Base-by-base conservation (phyloP, 768 basidiomycete genomes). In the Auriscalpium orientale region DNA sequence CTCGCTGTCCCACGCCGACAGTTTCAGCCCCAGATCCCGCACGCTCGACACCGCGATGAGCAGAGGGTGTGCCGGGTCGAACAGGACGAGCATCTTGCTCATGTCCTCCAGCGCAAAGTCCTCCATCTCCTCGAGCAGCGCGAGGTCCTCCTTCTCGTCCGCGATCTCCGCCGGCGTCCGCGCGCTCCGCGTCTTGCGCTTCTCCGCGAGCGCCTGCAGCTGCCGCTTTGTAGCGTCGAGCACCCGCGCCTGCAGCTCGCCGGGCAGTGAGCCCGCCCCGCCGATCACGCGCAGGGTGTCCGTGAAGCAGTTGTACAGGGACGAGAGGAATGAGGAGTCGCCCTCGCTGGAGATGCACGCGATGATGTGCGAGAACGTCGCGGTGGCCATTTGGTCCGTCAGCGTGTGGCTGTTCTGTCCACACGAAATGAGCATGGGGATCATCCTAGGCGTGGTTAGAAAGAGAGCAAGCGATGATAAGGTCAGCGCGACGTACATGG, bases 81-180 rank as follows among this genome's bases (percentile, higher is more conserved):
- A 71, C 57, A 72, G 59, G 45, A 62, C 58, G 53, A 89, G 64
- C 70, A 86, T 74, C 75, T 81, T 85, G 46, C 71, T 77, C 83
- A 91, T 89, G 66, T 90, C 89, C 66, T 90, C 88, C 60, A 90
- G 66, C 61, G 83, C 85, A 64, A 86, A 89, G 55, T 88, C 88
- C 67, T 90, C 89, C 71, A 90, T 84, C 74, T 92, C 89, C 68
- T 91, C 87, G 40, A 88, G 65, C 53, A 90, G 66, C 66, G 79
- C 79, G 61, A 88, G 69, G 59, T 91, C 88, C 58, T 90, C 87
- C 56, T 73, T 72, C 51, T 89, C 86, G 53, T 82, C 79, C 54
- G 74, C 73, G 59, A 64, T 53, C 52, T 66, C 69, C 16, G 54
- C 51, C 18, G 66, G 62, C 13, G 69, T 69, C 16, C 75, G 63